Percentiles rank a stretch among this genome's conserved stretches.
Evolutionary conservation across 805 yeast genomes (phyloP).

Genomic region (Kodamaea hsintzibuensis): DNA sequence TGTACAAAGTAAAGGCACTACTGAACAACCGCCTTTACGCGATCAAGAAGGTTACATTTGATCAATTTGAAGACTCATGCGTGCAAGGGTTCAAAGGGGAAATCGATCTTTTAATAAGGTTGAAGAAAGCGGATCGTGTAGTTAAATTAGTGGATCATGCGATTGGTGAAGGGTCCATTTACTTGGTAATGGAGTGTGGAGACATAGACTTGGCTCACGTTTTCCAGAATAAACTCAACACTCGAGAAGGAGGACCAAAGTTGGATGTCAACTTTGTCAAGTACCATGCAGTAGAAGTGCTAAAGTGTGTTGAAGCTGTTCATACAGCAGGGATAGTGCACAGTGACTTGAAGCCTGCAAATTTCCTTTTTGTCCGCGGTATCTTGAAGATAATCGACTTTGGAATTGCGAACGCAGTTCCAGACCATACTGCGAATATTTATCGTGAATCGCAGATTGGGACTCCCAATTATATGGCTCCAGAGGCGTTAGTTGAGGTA

Average conservation of each 20-base stretch:
- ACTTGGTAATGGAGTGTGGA: slow-evolving; percentile 92
- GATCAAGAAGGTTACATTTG: slow-evolving; percentile 76
- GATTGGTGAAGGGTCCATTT: slow-evolving; percentile 61
- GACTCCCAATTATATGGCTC: slow-evolving; percentile 97
- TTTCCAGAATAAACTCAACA: slow-evolving; percentile 52
- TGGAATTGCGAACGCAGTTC: slow-evolving; percentile 93
- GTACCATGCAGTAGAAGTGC: slow-evolving; percentile 74
- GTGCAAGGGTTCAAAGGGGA: slow-evolving; percentile 86
- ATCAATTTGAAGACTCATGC: slow-evolving; percentile 75
- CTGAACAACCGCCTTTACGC: slow-evolving; percentile 64
- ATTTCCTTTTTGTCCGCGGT: slow-evolving; percentile 79
- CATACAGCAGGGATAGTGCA: slow-evolving; percentile 85
- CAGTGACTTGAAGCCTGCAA: slow-evolving; percentile 70
- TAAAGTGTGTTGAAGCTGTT: slow-evolving; percentile 84
- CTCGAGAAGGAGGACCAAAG: slow-evolving; percentile 24
- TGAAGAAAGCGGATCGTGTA: slow-evolving; percentile 65
- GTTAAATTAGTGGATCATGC: slow-evolving; percentile 76
- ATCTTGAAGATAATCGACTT: slow-evolving; percentile 86
- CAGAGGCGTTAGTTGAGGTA: slow-evolving; percentile 81
- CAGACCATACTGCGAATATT: slow-evolving; percentile 87
- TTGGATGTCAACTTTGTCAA: slow-evolving; percentile 76
- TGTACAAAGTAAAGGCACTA: slow-evolving; percentile 69
- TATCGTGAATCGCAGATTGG: slow-evolving; percentile 92
- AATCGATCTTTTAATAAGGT: slow-evolving; percentile 65
- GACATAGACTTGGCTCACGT: slow-evolving; percentile 88